phyloP scores from a whole-genome alignment of 192 early-diverging fungal genomes.

The Coemansia sp. region DNA sequence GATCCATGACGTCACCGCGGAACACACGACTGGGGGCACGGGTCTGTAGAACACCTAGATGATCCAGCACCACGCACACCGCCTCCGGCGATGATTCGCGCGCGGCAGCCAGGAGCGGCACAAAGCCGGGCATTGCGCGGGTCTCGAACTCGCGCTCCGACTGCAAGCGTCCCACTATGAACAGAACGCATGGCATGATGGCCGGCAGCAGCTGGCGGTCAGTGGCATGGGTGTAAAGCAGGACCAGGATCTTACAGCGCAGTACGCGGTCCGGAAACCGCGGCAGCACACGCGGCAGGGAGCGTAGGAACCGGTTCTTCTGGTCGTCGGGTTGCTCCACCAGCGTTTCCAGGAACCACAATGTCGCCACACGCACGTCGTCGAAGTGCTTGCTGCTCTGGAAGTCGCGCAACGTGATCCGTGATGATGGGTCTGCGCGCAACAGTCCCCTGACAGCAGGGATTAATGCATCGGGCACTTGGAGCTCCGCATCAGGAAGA shows the following conservation, averaged over 20 bases:
- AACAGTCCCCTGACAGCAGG: constrained; percentile 60
- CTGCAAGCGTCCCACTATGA: constrained; percentile 62
- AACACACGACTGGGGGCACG: constrained; percentile 64
- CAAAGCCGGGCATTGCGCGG: constrained; percentile 62
- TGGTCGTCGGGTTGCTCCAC: constrained; percentile 76
- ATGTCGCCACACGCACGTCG: constrained; percentile 73
- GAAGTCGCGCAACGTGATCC: constrained; percentile 66
- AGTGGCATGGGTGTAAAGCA: constrained; percentile 69
- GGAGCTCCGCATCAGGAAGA: constrained; percentile 29
- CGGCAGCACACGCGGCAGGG: constrained; percentile 65
- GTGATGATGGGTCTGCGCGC: constrained; percentile 51
- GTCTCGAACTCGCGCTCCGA: constrained; percentile 64
- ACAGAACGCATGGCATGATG: constrained; percentile 76
- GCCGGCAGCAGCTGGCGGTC: constrained; percentile 72
- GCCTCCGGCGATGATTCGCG: constrained; percentile 68
- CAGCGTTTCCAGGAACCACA: constrained; percentile 77
- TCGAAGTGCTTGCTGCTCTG: constrained; percentile 74
- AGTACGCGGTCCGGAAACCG: constrained; percentile 71
- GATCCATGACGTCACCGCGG: constrained; percentile 64
- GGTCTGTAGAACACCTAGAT: constrained; percentile 64
- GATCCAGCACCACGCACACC: constrained; percentile 64
- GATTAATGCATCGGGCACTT: constrained; percentile 57
- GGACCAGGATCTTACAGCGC: constrained; percentile 71
- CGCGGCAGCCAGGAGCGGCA: constrained; percentile 55
- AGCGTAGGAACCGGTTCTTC: constrained; percentile 79